Base-by-base conservation (phyloP, 164 flowering plant species). In the Aristolochia fimbriata region DNA sequence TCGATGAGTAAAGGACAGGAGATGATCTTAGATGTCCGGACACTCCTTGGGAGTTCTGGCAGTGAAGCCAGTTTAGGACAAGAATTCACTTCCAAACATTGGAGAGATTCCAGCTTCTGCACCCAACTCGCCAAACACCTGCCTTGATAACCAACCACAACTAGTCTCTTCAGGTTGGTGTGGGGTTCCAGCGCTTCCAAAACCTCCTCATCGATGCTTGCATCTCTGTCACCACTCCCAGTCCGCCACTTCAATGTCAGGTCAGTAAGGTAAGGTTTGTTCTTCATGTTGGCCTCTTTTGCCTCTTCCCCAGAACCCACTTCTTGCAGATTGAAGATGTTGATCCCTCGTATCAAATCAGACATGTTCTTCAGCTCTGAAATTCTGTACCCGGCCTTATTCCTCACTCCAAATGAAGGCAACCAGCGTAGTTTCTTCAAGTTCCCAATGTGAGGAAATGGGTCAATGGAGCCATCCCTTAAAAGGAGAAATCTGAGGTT, bases 111-210 rank as follows among this genome's bases (percentile, higher is more conserved):
- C 1, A 49, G 50, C 16, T 41, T 20, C 21, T 27, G 2, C 9
- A 47, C 12, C 60, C 66, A 63, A 54, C 58, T 23, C 47, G 66
- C 53, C 20, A 63, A 27, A 16, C 2, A 19, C n/a, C 13, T n/a
- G 15, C 45, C 60, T 0, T 15, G 16, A 12, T 57, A 53, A 10
- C 15, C 17, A 6, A 19, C 14, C 31, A 56, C 3, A 11, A 15
- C 15, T 12, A 53, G 11, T 5, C 6, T 57, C 37, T 54, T 54
- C 19, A 63, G 60, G 15, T 55, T 55, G n/a, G 37, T 25, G 23
- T 24, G 55, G 2, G 60, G 66, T 25, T 55, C 15, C 19, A 63
- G 51, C 3, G 11, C 10, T 45, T 55, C 41, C 17, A 63, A 16
- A 24, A 63, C n/a, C 46, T 27, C 24, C 21, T 46, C 59, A 49